These are phyloP conservation scores for Tricholoma saponaceum DNA, from an alignment of 768 basidiomycete genomes.

Conservation along the genomic window DNA sequence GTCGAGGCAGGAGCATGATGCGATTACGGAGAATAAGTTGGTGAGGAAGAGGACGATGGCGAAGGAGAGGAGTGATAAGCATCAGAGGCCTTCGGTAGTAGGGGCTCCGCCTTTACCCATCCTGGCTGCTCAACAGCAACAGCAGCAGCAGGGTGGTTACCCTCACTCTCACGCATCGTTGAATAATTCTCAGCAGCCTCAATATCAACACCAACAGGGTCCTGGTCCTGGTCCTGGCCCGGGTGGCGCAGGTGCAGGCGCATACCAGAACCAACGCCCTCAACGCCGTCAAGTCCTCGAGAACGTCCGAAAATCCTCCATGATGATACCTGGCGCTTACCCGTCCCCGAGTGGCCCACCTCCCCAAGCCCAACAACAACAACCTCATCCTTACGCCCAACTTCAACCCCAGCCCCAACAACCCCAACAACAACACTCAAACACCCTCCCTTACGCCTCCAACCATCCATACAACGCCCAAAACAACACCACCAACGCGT, in stretches of 20 bases:
- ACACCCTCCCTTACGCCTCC: not conserved
- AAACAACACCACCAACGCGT: conserved; percentile 6
- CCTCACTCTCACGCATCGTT: too few relatives aligned
- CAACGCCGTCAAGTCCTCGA: conserved; percentile 8
- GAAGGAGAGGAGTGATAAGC: conserved; percentile 46
- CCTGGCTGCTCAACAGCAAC: too few relatives aligned
- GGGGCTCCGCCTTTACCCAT: too few relatives aligned
- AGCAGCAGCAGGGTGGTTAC: too few relatives aligned
- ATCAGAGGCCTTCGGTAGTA: conserved; percentile 8
- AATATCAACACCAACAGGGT: too few relatives aligned
- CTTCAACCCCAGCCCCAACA: not conserved
- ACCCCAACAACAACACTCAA: not conserved
- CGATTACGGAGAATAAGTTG: conserved; percentile 72
- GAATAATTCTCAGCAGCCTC: too few relatives aligned
- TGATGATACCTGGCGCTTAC: not conserved
- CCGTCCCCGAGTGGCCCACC: not conserved
- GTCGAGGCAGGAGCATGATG: conserved; percentile 77
- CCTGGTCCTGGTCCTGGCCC: too few relatives aligned
- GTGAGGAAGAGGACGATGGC: conserved; percentile 78
- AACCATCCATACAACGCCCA: conserved; percentile 3
- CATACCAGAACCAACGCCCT: conserved; percentile 8
- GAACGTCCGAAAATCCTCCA: not conserved
- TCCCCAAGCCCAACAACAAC: not conserved
- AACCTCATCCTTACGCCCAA: not conserved
- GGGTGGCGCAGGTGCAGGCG: too few relatives aligned